phyloP scores from a whole-genome alignment of 2,329 filamentous ascomycete species.

The Zasmidium citrigriseum region DNA sequence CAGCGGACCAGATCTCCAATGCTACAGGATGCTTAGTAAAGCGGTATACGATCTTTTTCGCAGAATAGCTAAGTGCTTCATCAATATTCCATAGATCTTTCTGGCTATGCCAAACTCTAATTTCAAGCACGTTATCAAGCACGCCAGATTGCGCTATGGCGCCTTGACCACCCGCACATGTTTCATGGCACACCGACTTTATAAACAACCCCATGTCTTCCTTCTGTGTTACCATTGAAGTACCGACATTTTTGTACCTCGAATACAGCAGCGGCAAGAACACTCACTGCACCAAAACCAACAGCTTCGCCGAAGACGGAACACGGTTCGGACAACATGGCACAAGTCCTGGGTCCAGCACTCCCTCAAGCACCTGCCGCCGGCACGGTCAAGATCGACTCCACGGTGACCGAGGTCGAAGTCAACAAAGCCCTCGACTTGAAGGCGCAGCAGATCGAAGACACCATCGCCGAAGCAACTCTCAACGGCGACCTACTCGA shows the following conservation, averaged over 20 bases:
- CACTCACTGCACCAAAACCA: neutral
- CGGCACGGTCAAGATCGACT: neutral
- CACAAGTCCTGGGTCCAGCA: neutral
- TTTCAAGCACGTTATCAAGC: neutral
- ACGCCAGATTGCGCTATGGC: neutral
- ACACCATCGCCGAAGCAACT: neutral
- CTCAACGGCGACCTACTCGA: slow-evolving; percentile 1
- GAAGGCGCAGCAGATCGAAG: neutral
- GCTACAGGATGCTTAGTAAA: neutral
- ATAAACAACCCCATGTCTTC: neutral
- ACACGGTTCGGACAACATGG: neutral
- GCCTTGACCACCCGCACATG: neutral
- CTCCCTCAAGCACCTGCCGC: neutral
- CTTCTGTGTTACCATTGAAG: neutral
- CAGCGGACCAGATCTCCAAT: too few relatives aligned
- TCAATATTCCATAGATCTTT: neutral
- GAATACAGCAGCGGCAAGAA: neutral
- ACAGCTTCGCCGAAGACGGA: neutral
- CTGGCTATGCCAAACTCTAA: neutral
- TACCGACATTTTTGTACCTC: neutral
- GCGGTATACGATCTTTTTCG: neutral
- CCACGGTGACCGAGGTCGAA: neutral
- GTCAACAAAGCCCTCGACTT: neutral
- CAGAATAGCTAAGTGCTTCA: neutral
- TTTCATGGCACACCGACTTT: neutral